Evolutionary conservation across 192 early-diverging fungal species (phyloP), one percentile per base, ranked within the genome.

Genomic region (Geosiphon pyriformis): DNA sequence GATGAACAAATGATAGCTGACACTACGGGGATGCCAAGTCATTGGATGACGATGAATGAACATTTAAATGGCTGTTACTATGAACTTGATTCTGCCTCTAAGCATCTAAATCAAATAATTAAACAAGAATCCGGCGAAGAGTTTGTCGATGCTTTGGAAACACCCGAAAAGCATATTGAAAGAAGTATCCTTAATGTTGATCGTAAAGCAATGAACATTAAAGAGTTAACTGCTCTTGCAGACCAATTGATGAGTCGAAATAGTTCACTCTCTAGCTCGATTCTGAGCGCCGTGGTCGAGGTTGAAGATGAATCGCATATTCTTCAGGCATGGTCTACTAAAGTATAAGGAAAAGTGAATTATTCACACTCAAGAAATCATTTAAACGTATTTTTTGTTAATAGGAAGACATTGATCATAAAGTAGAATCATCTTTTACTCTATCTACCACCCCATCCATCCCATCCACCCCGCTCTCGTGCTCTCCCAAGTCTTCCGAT

Each of bases 71-170:
- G 15, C 15, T 15, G 15, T 42, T 6, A 42, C 15, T 42, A 42
- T 60, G 30, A 57, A 12, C n/a, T 17, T 31, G 15, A 25, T 32
- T 4, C 18, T 42, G 64, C 34, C 1, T 31, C 20, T 27, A 51
- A 37, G 1, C 64, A 55, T 0, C 33, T 66, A 18, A 31, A 49
- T 42, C 34, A 66, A 26, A 22, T 66, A 66, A 54, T 66, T 12
- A 55, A 33, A 10, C 51, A 66, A 25, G 64, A 66, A 26, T 55
- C 51, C 8, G 6, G 7, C 6, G 64, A 66, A 17, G 33, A 66
- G n/a, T 66, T 66, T 55, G 64, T 66, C 29, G 64, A 66, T 66
- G 64, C 64, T 26, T 49, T 66, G 1, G 64, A 66, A 33, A 66
- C 20, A 17, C 64, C 48, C 35, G 37, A 61, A 4, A 25, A 61